A percentile compares a stretch with the other conserved stretches of the same genome.
Evolutionary conservation across 2,329 filamentous ascomycete species (phyloP).

Genomic region (Monosporascus sp.): DNA sequence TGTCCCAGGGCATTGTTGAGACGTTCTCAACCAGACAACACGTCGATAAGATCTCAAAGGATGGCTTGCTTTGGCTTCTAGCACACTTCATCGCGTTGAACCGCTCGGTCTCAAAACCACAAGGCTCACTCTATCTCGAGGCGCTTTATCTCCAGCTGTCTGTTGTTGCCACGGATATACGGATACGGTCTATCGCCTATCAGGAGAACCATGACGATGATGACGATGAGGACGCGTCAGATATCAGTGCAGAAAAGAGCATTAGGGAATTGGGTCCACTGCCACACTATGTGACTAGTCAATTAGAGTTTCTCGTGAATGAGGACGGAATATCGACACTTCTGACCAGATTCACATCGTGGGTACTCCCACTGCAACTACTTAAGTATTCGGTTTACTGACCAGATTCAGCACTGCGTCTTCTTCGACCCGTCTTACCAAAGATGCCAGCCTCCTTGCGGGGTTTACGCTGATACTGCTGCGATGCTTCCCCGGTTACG

Average conservation of each 20-base stretch:
- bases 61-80: constrained; percentile 57
- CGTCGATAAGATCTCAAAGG: constrained; percentile 24
- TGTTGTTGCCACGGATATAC: constrained; percentile 45
- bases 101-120: constrained; percentile 24
- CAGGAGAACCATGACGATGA: constrained; percentile 27
- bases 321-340: constrained; percentile 66
- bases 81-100: constrained; percentile 61
- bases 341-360: constrained; percentile 39
- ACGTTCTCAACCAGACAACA: constrained; percentile 24
- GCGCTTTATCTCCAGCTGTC: constrained; percentile 52
- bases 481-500: constrained; percentile 73
- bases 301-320: constrained; percentile 68
- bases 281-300: constrained; percentile 55
- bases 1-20: constrained; percentile 38
- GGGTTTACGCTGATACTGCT: constrained; percentile 83
- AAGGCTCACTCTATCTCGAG: constrained; percentile 36
- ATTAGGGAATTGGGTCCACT: constrained; percentile 29
- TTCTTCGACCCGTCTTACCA: constrained; percentile 32
- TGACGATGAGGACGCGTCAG: constrained; percentile 31
- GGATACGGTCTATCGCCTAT: constrained; percentile 30
- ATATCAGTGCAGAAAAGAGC: constrained; percentile 34
- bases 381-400: constrained; percentile 18
- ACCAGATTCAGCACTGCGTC: constrained; percentile 24
- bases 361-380: constrained; percentile 18
- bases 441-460: constrained; percentile 69